Base-by-base conservation (phyloP, 2,329 filamentous ascomycete species). In the Dothistroma pini region DNA sequence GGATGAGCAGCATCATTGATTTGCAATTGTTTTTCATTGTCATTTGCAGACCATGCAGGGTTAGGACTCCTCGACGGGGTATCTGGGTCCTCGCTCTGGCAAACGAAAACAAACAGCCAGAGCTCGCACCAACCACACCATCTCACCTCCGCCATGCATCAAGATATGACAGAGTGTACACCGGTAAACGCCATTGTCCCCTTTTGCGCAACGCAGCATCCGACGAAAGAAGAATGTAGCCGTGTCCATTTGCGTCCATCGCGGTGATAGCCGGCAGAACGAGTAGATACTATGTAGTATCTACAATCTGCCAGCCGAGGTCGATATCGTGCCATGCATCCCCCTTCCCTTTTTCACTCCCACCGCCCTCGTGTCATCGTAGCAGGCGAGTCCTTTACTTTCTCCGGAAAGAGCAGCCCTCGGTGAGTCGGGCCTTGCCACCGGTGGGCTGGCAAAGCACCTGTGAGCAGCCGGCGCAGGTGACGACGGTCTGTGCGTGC, bases 401-500 rank as follows among this genome's bases (percentile, higher is more conserved):
- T 86, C 93, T 93, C 85, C 95, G 89, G 91, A 99, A 99, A 79
- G 95, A 97, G 91, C 95, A 99, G 81, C 95, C 95, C 89, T 99
- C 95, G 71, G 95, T 99, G 78, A 99, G 86, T 81, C 95, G 87
- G 78, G 95, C 95, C 88, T 99, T 99, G 78, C 95, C 95, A 88
- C 95, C 95, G 74, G 95, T 99, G 72, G 95, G 95, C 83, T 99
- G 95, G 91, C 95, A 99, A 69, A 99, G 91, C 73, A 99, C 95
- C 76, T 96, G 97, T 76, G 93, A 96, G 91, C 95, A 99, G 77
- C 95, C 95, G 78, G 92, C 92, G 89, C 95, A 99, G 87, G 97
- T 96, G 82, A 99, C 95, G 80, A 99, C 95, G 80, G 95, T 99
- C 87, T 99, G 95, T 81, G 95, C 95, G 87, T 99, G 95, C 69